These are phyloP conservation scores for Ophiostoma piceae DNA, from an alignment of 2,329 filamentous ascomycete genomes.

Conservation along the genomic window DNA sequence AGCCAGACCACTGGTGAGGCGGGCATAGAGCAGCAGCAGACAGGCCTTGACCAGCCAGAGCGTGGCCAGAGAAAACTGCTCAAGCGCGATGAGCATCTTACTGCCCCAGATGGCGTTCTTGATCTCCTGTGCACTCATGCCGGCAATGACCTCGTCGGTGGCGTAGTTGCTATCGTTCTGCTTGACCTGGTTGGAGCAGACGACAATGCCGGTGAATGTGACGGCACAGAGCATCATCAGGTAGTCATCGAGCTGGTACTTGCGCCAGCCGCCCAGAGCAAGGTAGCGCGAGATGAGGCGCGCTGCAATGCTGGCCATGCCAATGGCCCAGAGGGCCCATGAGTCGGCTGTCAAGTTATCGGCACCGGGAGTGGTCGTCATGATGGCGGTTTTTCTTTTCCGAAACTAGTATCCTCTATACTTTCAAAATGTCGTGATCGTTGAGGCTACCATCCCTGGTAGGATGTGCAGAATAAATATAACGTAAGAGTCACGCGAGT, in stretches of 20 bases:
- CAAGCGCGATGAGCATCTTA: conserved; percentile 49
- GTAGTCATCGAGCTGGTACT: conserved; percentile 53
- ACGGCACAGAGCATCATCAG: conserved; percentile 49
- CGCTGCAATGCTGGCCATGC: conserved; percentile 24
- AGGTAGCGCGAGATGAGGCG: conserved; percentile 33
- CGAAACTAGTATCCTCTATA: neutral
- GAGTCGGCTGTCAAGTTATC: conserved; percentile 20
- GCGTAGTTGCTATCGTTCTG: conserved; percentile 44
- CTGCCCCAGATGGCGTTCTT: conserved; percentile 45
- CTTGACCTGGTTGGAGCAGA: conserved; percentile 41
- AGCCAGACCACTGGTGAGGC: conserved; percentile 41
- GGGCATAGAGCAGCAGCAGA: conserved; percentile 47
- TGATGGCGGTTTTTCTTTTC: conserved; percentile 6
- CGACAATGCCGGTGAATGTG: conserved; percentile 40
- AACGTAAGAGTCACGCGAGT: neutral
- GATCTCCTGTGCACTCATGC: conserved; percentile 44
- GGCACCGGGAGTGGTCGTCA: neutral
- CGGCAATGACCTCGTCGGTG: conserved; percentile 34
- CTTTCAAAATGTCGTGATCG: neutral
- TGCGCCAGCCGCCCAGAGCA: conserved; percentile 41
- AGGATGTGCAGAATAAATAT: neutral
- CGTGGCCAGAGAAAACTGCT: conserved; percentile 47
- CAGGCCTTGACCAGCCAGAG: conserved; percentile 52
- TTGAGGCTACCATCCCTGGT: conserved; percentile 12
- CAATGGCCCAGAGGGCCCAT: conserved; percentile 29